A percentile compares a stretch with the other conserved stretches of the same genome.
These are phyloP conservation scores for Suillus tomentosus DNA, from an alignment of 768 basidiomycete species.

Conservation along the genomic window DNA sequence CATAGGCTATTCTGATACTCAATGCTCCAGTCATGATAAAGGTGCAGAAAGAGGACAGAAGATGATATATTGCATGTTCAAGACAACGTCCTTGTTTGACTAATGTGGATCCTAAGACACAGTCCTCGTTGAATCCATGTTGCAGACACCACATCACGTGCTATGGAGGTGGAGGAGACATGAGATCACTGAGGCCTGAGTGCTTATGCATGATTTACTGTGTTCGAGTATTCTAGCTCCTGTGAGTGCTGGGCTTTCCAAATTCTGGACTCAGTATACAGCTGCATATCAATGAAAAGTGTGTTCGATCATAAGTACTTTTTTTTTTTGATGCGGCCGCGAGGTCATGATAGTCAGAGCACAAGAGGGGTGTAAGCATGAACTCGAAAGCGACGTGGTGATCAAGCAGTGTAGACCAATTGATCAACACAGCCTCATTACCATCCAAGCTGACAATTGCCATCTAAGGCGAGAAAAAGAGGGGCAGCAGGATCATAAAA, in stretches of 20 bases:
- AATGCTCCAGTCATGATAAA: background rate
- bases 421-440: no score
- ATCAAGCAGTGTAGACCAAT: no score
- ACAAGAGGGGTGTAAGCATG: no score
- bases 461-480: no score
- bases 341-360: no score
- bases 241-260: background rate
- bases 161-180: background rate
- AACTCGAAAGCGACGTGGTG: no score
- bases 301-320: background rate
- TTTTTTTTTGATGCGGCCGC: background rate
- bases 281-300: background rate
- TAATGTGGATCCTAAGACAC: background rate
- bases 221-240: background rate
- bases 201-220: background rate
- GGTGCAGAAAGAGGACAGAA: background rate
- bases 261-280: background rate
- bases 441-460: no score
- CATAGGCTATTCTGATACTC: slow-evolving; percentile 35
- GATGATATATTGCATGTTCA: background rate
- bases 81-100: background rate
- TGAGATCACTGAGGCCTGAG: background rate
- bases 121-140: background rate
- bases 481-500: no score
- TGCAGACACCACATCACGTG: slow-evolving; percentile 1